A percentile compares a stretch with the other conserved stretches of the same genome.
Conservation (phyloP, 78 protist species). For the Protostelium mycophagum region DNA sequence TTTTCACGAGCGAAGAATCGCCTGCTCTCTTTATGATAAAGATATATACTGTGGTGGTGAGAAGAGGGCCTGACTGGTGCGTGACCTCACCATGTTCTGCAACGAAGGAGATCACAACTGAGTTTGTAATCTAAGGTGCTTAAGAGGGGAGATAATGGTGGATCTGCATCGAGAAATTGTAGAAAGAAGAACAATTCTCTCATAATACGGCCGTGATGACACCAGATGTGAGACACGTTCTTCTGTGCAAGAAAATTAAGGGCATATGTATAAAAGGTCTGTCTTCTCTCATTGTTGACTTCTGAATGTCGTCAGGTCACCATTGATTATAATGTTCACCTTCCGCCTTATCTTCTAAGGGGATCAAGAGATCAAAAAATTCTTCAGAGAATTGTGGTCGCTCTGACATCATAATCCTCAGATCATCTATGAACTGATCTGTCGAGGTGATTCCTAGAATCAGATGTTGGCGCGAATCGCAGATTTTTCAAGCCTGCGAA, state of each 20-base stretch:
- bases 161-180: not conserved
- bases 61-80: not conserved
- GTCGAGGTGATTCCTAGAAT: no score
- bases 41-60: not conserved
- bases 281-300: not conserved
- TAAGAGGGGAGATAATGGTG: not conserved
- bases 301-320: no score
- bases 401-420: no score
- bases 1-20: not conserved
- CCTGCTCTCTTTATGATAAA: not conserved
- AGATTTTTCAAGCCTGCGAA: no score
- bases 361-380: no score
- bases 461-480: no score
- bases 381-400: no score
- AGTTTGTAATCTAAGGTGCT: not conserved
- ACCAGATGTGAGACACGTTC: not conserved
- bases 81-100: not conserved
- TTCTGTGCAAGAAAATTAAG: not conserved
- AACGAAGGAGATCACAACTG: not conserved
- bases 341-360: no score
- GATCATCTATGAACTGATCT: no score
- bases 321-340: no score
- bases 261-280: not conserved
- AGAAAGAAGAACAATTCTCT: not conserved
- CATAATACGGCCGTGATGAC: not conserved